Evolutionary conservation across 306 rosid species (phyloP).

Genomic region (Medicago lupulina): DNA sequence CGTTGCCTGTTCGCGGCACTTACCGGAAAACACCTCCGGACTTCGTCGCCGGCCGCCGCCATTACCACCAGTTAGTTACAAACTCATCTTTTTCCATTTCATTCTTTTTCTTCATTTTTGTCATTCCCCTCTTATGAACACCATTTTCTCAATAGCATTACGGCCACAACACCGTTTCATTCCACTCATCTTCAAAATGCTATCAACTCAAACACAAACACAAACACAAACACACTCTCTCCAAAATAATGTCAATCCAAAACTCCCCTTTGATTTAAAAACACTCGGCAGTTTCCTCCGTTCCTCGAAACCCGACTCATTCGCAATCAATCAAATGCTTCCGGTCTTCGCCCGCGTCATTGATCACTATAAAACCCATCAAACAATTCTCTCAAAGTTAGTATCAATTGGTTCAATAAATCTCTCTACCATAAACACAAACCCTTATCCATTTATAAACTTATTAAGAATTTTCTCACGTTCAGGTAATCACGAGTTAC

Average conservation of each 20-base stretch:
- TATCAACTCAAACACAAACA: not conserved
- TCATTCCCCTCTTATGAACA: not conserved
- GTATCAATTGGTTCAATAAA: slow-evolving; percentile 49
- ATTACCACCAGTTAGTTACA: not conserved
- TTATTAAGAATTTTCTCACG: slow-evolving; percentile 63
- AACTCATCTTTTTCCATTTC: not conserved
- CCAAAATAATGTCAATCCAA: not conserved
- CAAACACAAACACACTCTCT: not conserved
- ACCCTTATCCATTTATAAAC: slow-evolving; percentile 56
- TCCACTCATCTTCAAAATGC: not conserved
- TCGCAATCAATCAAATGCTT: slow-evolving; percentile 49
- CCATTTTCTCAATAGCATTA: not conserved
- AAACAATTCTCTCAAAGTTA: slow-evolving; percentile 47
- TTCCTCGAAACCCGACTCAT: slow-evolving; percentile 50
- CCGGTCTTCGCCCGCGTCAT: slow-evolving; percentile 48
- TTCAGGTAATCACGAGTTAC: slow-evolving; percentile 52
- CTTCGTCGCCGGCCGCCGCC: not conserved
- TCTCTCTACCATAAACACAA: slow-evolving; percentile 19
- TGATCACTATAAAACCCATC: slow-evolving; percentile 46
- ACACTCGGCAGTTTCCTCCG: slow-evolving; percentile 61
- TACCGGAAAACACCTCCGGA: not conserved
- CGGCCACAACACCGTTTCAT: not conserved
- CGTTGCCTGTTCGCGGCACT: no score
- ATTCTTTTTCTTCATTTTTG: not conserved
- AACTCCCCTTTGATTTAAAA: slow-evolving; percentile 61